A percentile compares a stretch with the other conserved stretches of the same genome.
phyloP scores from a whole-genome alignment of 2,329 filamentous ascomycete genomes.

The Aspergillus sp. region DNA sequence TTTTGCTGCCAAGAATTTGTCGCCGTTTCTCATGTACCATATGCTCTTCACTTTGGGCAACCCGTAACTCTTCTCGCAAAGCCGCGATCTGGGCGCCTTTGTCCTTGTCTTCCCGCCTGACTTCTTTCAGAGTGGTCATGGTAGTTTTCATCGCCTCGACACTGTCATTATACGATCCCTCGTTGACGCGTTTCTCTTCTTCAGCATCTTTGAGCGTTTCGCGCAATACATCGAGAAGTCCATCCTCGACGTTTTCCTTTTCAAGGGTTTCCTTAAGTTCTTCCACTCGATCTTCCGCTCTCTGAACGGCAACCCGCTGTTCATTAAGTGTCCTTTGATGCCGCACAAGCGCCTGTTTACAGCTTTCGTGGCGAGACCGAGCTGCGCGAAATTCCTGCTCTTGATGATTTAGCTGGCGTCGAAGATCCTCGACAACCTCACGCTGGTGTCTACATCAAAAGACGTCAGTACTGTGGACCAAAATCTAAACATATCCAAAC shows the following conservation, averaged over 20 bases:
- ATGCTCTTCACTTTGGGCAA: constrained; percentile 49
- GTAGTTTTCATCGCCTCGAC: constrained; percentile 37
- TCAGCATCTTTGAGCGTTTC: constrained; percentile 51
- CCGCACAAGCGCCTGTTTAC: constrained; percentile 41
- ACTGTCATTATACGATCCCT: constrained; percentile 44
- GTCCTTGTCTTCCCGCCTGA: constrained; percentile 27
- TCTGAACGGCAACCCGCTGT: constrained; percentile 51
- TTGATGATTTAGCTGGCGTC: constrained; percentile 47
- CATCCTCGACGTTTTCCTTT: constrained; percentile 54
- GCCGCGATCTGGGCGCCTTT: constrained; percentile 29
- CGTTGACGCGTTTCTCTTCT: constrained; percentile 36
- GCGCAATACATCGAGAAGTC: constrained; percentile 52
- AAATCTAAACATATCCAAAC: neutral
- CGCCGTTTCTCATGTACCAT: constrained; percentile 43
- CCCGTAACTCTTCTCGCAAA: constrained; percentile 41
- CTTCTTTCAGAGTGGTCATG: constrained; percentile 29
- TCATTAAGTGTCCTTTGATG: constrained; percentile 41
- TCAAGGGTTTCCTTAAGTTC: constrained; percentile 60
- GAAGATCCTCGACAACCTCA: constrained; percentile 45
- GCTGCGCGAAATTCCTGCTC: constrained; percentile 43
- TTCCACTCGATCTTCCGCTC: constrained; percentile 54
- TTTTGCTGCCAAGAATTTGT: constrained; percentile 54
- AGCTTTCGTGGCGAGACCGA: constrained; percentile 43
- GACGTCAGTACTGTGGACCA: neutral
- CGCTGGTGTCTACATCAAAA: constrained; percentile 28